phyloP scores from a whole-genome alignment of 2,329 filamentous ascomycete species.

The Colletotrichum sp. region DNA sequence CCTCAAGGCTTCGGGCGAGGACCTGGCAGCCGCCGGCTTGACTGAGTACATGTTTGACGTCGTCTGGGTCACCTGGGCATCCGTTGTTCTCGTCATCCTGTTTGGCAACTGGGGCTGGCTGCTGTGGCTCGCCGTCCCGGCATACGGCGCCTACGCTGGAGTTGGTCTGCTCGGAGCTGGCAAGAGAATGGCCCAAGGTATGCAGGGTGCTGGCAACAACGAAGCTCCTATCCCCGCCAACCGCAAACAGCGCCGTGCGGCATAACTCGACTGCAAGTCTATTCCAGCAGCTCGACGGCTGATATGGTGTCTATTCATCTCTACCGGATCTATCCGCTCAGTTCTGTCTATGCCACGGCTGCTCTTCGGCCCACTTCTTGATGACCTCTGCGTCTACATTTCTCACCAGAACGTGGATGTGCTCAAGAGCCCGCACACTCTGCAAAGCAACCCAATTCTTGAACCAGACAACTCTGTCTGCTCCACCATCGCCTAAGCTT shows the following conservation, averaged over 20 bases:
- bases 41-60: slow-evolving; percentile 99
- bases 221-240: slow-evolving; percentile 47
- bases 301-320: not conserved
- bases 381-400: slow-evolving; percentile 57
- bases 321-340: not conserved
- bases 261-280: slow-evolving; percentile 33
- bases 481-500: slow-evolving; percentile 54
- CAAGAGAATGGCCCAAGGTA: slow-evolving; percentile 53
- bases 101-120: slow-evolving; percentile 80
- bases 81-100: slow-evolving; percentile 72
- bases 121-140: slow-evolving; percentile 59
- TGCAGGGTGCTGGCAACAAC: slow-evolving; percentile 36
- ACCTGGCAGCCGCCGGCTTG: slow-evolving; percentile 84
- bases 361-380: slow-evolving; percentile 57
- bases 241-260: slow-evolving; percentile 60
- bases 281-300: not conserved
- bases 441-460: slow-evolving; percentile 93
- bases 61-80: slow-evolving; percentile 91
- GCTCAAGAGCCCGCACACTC: slow-evolving; percentile 85
- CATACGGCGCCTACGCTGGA: slow-evolving; percentile 60
- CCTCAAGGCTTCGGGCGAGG: slow-evolving; percentile 82
- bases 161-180: slow-evolving; percentile 59
- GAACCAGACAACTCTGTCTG: slow-evolving; percentile 76
- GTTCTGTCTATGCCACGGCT: slow-evolving; percentile 38
- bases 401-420: slow-evolving; percentile 79